Evolutionary conservation across 306 rosid genomes (phyloP), one percentile per base, ranked within the genome.

Genomic region (Trifolium pratense): DNA sequence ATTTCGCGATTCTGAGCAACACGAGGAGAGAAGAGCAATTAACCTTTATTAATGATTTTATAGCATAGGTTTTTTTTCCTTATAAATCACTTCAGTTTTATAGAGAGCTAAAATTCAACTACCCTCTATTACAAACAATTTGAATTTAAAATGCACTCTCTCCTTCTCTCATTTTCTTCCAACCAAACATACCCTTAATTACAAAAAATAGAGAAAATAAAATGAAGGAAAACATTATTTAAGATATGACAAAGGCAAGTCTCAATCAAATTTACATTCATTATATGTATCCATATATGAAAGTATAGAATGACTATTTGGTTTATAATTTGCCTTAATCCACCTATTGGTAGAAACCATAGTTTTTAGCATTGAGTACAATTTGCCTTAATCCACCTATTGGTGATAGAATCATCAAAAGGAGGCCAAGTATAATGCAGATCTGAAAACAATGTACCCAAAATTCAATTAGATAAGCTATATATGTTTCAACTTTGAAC

Each of bases 351-450:
- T 84, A 91, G 74, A 91, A 89, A 9, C 67, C 3, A 76, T 87
- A 89, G 68, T 14, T 5, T 81, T 83, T 86, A 55, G 96, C 82
- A 72, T 80, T 11, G 72, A 81, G 4, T 81, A 89, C 20, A 23
- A 52, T 52, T 18, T 8, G 29, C 12, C 58, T 52, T 18, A 52
- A 52, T 52, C 14, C 58, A 78, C 82, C 97, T 62, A 86, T 87
- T 1, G 97, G 90, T 42, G 91, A 13, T 39, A 89, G 6, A 21
- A 83, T 6, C 84, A 86, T 87, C 51, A 91, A 59, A 32, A 82
- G 68, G 17, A 85, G 80, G 61, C 96, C 97, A 7, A 87, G 29
- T n/a, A 80, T 48, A 69, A 91, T 91, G 85, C 97, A 89, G 9
- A 86, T 68, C 97, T 91, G 91, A 59, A 78, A 52, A 52, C 6